These are phyloP conservation scores for Trypanosoma caninum DNA, from an alignment of 208 protist genomes.

Conservation along the genomic window DNA sequence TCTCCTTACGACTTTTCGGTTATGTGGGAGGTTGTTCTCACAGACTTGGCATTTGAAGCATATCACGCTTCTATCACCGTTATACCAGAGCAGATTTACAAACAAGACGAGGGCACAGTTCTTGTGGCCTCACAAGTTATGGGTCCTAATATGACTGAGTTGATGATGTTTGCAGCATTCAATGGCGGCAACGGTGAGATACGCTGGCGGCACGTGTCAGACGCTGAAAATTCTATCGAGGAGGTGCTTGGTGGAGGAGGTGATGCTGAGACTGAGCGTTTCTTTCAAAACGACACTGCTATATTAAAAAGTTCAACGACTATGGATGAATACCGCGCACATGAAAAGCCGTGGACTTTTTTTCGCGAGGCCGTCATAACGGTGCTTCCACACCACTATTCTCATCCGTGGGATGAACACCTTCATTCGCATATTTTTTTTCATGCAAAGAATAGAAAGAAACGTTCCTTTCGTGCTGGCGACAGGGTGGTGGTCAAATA, in stretches of 20 bases:
- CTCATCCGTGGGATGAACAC: slow-evolving; percentile 78
- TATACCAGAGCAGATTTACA: slow-evolving; percentile 70
- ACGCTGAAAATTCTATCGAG: slow-evolving; percentile 61
- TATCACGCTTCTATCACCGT: slow-evolving; percentile 63
- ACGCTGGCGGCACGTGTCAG: slow-evolving; percentile 75
- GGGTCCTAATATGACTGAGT: slow-evolving; percentile 25
- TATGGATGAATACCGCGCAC: slow-evolving; percentile 19
- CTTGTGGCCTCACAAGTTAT: slow-evolving; percentile 42
- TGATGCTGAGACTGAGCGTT: background rate
- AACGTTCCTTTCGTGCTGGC: slow-evolving; percentile 20
- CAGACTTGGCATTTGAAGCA: slow-evolving; percentile 18
- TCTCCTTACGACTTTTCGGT: slow-evolving; percentile 22
- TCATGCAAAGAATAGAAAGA: slow-evolving; percentile 41
- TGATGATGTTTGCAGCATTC: slow-evolving; percentile 71
- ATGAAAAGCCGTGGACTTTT: slow-evolving; percentile 73
- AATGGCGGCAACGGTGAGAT: slow-evolving; percentile 58
- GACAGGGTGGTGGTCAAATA: slow-evolving; percentile 45
- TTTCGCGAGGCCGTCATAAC: slow-evolving; percentile 75
- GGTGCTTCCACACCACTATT: slow-evolving; percentile 78
- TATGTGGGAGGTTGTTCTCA: slow-evolving; percentile 43
- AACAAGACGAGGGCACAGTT: slow-evolving; percentile 72
- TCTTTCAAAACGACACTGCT: background rate
- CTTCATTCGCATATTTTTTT: slow-evolving; percentile 71
- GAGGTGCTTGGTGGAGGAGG: slow-evolving; percentile 51
- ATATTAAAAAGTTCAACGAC: background rate